phyloP scores from a whole-genome alignment of 208 protist species.

The Leishmania arabica region DNA sequence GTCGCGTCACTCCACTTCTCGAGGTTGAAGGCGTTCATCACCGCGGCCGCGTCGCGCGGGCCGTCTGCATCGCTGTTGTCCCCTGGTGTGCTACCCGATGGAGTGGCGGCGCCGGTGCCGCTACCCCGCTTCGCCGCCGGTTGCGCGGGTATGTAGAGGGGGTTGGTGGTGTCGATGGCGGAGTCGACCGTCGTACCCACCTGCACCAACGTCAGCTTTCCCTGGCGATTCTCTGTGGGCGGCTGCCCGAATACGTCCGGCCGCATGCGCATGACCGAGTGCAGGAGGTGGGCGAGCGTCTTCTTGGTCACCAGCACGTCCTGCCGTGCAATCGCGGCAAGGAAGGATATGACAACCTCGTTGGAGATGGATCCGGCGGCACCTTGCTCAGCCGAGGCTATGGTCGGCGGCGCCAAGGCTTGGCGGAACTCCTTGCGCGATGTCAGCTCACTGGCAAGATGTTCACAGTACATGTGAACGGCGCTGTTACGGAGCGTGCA shows the following conservation, averaged over 20 bases:
- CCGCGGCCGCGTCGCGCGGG: slow-evolving; percentile 16
- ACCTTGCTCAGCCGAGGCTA: slow-evolving; percentile 41
- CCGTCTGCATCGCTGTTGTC: slow-evolving; percentile 3
- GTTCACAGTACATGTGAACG: slow-evolving; percentile 69
- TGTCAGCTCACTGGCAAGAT: slow-evolving; percentile 56
- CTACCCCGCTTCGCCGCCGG: background rate
- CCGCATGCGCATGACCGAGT: slow-evolving; percentile 63
- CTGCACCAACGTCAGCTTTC: slow-evolving; percentile 42
- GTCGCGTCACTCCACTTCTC: slow-evolving; percentile 44
- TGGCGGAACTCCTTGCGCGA: slow-evolving; percentile 58
- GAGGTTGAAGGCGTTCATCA: slow-evolving; percentile 45
- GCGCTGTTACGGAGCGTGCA: slow-evolving; percentile 53
- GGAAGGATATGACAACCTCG: slow-evolving; percentile 80
- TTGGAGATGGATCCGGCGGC: slow-evolving; percentile 48
- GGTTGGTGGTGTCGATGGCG: slow-evolving; percentile 36
- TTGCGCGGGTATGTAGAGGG: slow-evolving; percentile 28
- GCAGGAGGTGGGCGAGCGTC: slow-evolving; percentile 59
- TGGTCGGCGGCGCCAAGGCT: slow-evolving; percentile 67
- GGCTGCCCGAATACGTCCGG: slow-evolving; percentile 85
- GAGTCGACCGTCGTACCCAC: slow-evolving; percentile 34
- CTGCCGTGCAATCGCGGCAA: slow-evolving; percentile 69
- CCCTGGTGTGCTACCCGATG: background rate
- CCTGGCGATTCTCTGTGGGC: slow-evolving; percentile 62
- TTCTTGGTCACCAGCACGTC: slow-evolving; percentile 69
- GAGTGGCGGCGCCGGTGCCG: background rate